Evolutionary conservation across 371 early-diverging fungal species (phyloP), one percentile per base, ranked within the genome.

Genomic region (Blastocladiella emersonii): DNA sequence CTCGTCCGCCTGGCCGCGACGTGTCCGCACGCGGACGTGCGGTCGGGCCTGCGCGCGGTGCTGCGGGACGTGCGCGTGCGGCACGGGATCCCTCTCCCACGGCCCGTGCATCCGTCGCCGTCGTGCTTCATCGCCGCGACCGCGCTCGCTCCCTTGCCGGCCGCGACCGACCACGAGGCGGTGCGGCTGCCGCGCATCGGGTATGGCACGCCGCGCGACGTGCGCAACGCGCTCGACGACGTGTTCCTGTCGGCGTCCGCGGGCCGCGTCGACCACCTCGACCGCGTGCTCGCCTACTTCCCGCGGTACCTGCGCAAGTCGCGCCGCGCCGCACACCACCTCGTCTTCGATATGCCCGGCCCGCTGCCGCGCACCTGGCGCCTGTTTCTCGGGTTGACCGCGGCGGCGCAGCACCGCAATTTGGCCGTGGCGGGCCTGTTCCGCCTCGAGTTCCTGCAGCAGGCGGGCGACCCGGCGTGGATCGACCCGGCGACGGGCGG

Each of bases 381-480:
- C 56, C 70, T 73, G 43, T 85, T 81, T 63, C 69, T 84, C 53
- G 84, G 74, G 15, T 72, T 85, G 53, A 76, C 82, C 43, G 81
- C 80, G 15, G 79, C 82, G 12, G 75, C 85, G n/a, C 76, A 82
- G 59, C 80, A 80, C 62, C 66, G 71, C 56, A 84, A 83, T 57
- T 82, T 82, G 56, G 83, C 83, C 48, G 65, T 85, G 37, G 79
- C 82, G 12, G 78, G 79, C 2, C 66, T 76, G 36, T 68, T 78
- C 64, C 78, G 74, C 59, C 61, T 75, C 27, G 83, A 85, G 36
- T 85, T 77, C 61, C 56, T 85, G 30, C 78, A 75, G 15, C 70
- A 71, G 30, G 82, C 83, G 17, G 85, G 85, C 19, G 81, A 85
- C 56, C 76, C 81, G 0, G 67, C 68, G 30, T 85, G 85, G 85